phyloP scores from a whole-genome alignment of 2,329 filamentous ascomycete genomes.

The Neophaeococcomyces mojaviensis region DNA sequence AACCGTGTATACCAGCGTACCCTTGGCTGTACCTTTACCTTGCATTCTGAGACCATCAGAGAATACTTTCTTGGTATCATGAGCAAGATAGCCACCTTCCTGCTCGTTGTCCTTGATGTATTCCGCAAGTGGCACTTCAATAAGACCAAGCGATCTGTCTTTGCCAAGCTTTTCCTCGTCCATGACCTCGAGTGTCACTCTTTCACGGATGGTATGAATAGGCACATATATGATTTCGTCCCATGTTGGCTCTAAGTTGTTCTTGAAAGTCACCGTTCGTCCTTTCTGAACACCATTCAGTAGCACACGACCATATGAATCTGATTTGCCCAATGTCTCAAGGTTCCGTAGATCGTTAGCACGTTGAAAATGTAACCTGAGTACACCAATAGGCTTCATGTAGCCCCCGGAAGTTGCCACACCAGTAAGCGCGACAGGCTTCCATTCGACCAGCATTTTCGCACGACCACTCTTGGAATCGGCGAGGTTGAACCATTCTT shows the following conservation, averaged over 20 bases:
- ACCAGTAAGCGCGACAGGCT: conserved; percentile 80
- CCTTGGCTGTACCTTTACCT: conserved; percentile 67
- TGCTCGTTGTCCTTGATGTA: conserved; percentile 70
- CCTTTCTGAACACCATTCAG: conserved; percentile 86
- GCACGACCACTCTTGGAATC: conserved; percentile 75
- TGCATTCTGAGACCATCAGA: conserved; percentile 66
- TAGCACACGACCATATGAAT: conserved; percentile 83
- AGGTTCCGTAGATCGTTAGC: conserved; percentile 81
- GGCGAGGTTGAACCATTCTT: conserved; percentile 90
- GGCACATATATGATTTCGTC: conserved; percentile 94
- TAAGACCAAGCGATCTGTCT: conserved; percentile 75
- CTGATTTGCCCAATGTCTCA: conserved; percentile 92
- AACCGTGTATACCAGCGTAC: conserved; percentile 70
- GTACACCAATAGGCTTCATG: conserved; percentile 85
- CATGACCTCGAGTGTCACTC: conserved; percentile 87
- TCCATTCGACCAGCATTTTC: conserved; percentile 91
- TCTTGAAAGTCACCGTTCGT: conserved; percentile 89
- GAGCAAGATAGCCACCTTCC: conserved; percentile 66
- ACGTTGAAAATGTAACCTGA: conserved; percentile 84
- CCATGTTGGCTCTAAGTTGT: conserved; percentile 91
- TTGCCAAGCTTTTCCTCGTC: conserved; percentile 88
- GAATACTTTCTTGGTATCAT: conserved; percentile 65
- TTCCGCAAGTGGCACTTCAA: conserved; percentile 70
- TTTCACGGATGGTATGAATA: conserved; percentile 75
- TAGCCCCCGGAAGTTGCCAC: conserved; percentile 77